These are phyloP conservation scores for Phytophthora sp. DNA, from an alignment of 352 stramenopile genomes.

Conservation along the genomic window DNA sequence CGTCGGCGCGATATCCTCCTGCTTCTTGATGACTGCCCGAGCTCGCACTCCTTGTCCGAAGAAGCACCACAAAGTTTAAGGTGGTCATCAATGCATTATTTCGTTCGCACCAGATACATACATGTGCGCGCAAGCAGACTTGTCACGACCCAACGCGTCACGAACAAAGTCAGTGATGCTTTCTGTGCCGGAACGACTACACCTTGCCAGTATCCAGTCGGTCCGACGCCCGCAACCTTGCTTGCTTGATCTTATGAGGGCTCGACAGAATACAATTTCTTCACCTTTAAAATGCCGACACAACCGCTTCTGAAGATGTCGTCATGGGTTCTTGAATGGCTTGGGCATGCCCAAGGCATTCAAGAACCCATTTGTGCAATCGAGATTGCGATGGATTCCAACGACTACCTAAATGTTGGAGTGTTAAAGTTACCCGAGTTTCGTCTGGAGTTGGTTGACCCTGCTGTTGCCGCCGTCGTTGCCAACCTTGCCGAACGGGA, in stretches of 20 bases:
- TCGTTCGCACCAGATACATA: slow-evolving; percentile 60
- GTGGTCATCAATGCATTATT: slow-evolving; percentile 78
- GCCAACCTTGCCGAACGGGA: too few relatives aligned
- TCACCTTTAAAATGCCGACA: slow-evolving; percentile 59
- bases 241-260: slow-evolving; percentile 8
- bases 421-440: too few relatives aligned
- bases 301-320: slow-evolving; percentile 71
- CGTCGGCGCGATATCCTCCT: slow-evolving; percentile 21
- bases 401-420: too few relatives aligned
- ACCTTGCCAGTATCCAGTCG: slow-evolving; percentile 67
- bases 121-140: slow-evolving; percentile 74
- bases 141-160: slow-evolving; percentile 41
- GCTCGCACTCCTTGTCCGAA: slow-evolving; percentile 52
- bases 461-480: too few relatives aligned
- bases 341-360: too few relatives aligned
- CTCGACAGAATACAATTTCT: slow-evolving; percentile 57
- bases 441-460: too few relatives aligned
- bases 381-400: too few relatives aligned
- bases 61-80: slow-evolving; percentile 73
- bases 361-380: too few relatives aligned
- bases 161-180: slow-evolving; percentile 69
- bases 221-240: slow-evolving; percentile 49
- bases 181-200: slow-evolving; percentile 50
- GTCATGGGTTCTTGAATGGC: slow-evolving; percentile 60
- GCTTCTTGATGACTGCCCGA: slow-evolving; percentile 17